Evolutionary conservation across 495 filamentous ascomycete genomes (phyloP).

Genomic region (Penicillium alfredii): DNA sequence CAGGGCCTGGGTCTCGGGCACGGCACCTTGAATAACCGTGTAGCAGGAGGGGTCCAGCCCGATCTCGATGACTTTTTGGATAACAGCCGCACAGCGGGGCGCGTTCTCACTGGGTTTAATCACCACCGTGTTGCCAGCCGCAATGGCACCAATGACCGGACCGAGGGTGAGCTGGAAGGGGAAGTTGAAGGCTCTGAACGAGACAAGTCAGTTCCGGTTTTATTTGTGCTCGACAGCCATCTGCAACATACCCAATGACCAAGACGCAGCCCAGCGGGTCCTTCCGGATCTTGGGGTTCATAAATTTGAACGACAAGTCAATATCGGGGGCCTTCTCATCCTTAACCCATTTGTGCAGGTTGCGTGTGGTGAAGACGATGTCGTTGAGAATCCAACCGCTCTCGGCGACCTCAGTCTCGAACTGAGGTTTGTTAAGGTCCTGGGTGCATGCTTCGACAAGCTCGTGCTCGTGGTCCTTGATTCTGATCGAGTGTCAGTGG

Average conservation of each 20-base stretch:
- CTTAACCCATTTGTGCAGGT: slow-evolving; percentile 74
- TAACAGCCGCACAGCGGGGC: slow-evolving; percentile 64
- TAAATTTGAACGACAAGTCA: slow-evolving; percentile 53
- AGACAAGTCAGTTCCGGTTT: slow-evolving; percentile 6
- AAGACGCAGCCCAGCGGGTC: slow-evolving; percentile 80
- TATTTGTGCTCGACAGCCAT: background rate
- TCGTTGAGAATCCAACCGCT: slow-evolving; percentile 69
- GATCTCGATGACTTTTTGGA: slow-evolving; percentile 69
- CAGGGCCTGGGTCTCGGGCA: slow-evolving; percentile 74
- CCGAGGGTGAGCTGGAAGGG: slow-evolving; percentile 73
- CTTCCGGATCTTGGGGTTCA: slow-evolving; percentile 75
- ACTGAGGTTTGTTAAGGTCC: slow-evolving; percentile 68
- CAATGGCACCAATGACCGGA: slow-evolving; percentile 83
- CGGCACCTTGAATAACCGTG: slow-evolving; percentile 68
- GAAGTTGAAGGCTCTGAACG: slow-evolving; percentile 73
- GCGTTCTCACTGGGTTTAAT: slow-evolving; percentile 86
- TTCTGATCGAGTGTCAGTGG: slow-evolving; percentile 26
- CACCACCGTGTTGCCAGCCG: slow-evolving; percentile 81
- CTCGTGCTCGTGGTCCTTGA: slow-evolving; percentile 67
- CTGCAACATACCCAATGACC: slow-evolving; percentile 65
- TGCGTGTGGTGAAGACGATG: slow-evolving; percentile 65
- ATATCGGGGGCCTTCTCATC: slow-evolving; percentile 74
- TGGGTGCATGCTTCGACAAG: slow-evolving; percentile 62
- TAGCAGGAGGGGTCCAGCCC: slow-evolving; percentile 75
- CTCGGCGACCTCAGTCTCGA: slow-evolving; percentile 68